A percentile compares a stretch with the other conserved stretches of the same genome.
phyloP scores from a whole-genome alignment of 345 rosid species.

The Aquilaria sinensis region DNA sequence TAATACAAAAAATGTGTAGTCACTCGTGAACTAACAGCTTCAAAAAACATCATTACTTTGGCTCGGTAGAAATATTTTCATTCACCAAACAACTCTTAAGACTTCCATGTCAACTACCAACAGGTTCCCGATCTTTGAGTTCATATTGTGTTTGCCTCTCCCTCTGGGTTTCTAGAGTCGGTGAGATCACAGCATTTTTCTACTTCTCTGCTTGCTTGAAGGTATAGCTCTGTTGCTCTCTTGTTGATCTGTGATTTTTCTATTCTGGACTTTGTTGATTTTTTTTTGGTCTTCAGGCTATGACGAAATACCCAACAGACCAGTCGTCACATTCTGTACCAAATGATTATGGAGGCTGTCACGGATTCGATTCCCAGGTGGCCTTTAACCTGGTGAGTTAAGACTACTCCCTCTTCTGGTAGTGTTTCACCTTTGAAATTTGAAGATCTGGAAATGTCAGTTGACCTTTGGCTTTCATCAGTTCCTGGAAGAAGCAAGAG shows the following conservation, averaged over 20 bases:
- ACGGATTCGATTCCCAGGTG: slow-evolving; percentile 37
- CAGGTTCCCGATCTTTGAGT: slow-evolving; percentile 7
- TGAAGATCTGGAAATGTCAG: background rate
- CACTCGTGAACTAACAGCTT: too few relatives aligned
- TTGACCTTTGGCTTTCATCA: slow-evolving; percentile 16
- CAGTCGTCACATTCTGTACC: slow-evolving; percentile 20
- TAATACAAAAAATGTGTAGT: too few relatives aligned
- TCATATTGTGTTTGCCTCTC: slow-evolving; percentile 16
- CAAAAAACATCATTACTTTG: background rate
- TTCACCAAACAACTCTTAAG: background rate
- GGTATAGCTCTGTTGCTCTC: background rate
- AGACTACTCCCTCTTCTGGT: background rate
- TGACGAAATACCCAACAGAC: slow-evolving; percentile 23
- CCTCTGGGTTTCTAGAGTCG: slow-evolving; percentile 5
- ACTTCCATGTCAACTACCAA: slow-evolving; percentile 22
- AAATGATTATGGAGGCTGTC: slow-evolving; percentile 27
- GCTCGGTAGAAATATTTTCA: slow-evolving; percentile 5
- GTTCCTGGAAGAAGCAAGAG: slow-evolving; percentile 59
- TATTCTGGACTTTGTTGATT: background rate
- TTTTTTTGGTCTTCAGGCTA: slow-evolving; percentile 14
- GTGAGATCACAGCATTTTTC: slow-evolving; percentile 3
- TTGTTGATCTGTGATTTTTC: background rate
- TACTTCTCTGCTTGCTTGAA: background rate
- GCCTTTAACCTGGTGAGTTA: slow-evolving; percentile 39
- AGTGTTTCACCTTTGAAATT: background rate